Evolutionary conservation across 176 grass and related monocot genomes (phyloP).

Genomic region (Ensete ventricosum): DNA sequence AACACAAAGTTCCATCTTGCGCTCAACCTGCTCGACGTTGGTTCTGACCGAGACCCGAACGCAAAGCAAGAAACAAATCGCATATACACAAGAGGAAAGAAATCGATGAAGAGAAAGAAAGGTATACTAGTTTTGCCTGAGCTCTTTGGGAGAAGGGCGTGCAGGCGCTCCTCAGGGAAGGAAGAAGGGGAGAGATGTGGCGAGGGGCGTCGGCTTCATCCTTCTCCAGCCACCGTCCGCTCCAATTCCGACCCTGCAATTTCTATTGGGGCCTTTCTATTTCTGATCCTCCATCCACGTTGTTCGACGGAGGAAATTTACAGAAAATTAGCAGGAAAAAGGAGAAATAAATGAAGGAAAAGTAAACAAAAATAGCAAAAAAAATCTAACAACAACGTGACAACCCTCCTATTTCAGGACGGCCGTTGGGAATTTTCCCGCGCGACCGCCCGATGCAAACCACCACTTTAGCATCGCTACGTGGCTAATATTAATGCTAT

Average conservation of each 20-base stretch:
- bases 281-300: not conserved
- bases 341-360: not conserved
- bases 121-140: no score
- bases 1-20: no score
- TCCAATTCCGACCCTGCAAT: not conserved
- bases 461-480: no score
- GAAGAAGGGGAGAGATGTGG: not conserved
- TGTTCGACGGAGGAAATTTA: not conserved
- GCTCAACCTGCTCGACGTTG: no score
- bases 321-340: not conserved
- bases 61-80: no score
- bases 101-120: not conserved
- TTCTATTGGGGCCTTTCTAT: not conserved
- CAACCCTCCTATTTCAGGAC: no score
- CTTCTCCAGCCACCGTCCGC: not conserved
- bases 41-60: no score
- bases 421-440: no score
- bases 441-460: no score
- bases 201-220: not conserved
- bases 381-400: no score
- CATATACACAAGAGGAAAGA: not conserved
- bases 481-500: no score
- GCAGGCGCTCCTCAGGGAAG: not conserved
- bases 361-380: not conserved
- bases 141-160: no score